Evolutionary conservation across 2,329 filamentous ascomycete genomes (phyloP).

Genomic region (Cryphonectria parasitica): DNA sequence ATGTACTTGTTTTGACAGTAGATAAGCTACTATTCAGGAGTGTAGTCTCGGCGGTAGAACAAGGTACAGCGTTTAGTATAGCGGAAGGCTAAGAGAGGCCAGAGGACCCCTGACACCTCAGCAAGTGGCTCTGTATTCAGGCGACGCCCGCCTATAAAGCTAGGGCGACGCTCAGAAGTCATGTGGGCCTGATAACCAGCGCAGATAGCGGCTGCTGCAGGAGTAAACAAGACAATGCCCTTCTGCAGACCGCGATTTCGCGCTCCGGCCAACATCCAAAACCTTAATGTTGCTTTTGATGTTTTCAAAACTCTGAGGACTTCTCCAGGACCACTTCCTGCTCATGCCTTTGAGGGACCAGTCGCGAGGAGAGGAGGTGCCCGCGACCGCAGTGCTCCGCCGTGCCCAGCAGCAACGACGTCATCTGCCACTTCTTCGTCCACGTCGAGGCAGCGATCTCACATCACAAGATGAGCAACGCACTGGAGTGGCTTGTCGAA

Average conservation of each 20-base stretch:
- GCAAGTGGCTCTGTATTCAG: not conserved
- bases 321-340: not conserved
- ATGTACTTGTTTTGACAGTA: too few species aligned
- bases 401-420: constrained; percentile 31
- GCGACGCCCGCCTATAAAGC: not conserved
- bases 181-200: not conserved
- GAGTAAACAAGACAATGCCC: not conserved
- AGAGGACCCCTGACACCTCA: not conserved
- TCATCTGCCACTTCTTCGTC: constrained; percentile 25
- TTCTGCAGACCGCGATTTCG: constrained; percentile 6
- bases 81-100: too few species aligned
- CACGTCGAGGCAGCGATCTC: constrained; percentile 7
- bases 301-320: not conserved
- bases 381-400: constrained; percentile 3
- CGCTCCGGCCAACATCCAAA: not conserved
- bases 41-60: not conserved
- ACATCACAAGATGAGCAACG: constrained; percentile 25
- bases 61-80: not conserved
- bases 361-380: not conserved
- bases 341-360: constrained; percentile 12
- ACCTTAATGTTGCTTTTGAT: too few species aligned
- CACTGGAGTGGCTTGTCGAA: constrained; percentile 37
- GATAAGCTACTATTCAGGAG: too few species aligned
- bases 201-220: not conserved
- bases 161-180: not conserved